A percentile compares a stretch with the other conserved stretches of the same genome.
Conservation (phyloP, 306 rosid species). For the Prosopis cineraria region DNA sequence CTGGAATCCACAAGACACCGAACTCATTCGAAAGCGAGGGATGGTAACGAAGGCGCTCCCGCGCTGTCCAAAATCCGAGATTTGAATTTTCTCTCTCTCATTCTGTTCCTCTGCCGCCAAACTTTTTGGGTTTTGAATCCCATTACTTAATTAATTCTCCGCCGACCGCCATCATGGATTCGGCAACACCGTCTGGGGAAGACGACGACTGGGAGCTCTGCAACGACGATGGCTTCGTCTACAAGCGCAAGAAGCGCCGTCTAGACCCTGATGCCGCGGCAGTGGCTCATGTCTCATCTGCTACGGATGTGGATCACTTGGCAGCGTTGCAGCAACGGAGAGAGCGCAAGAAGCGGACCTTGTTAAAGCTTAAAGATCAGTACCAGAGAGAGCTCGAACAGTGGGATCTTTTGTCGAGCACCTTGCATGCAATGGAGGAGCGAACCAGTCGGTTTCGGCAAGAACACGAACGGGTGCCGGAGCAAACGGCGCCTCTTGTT, state of each 20-base stretch:
- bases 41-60: not conserved
- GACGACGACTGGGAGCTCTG: constrained; percentile 68
- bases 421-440: constrained; percentile 54
- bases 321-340: constrained; percentile 42
- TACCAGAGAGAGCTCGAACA: constrained; percentile 60
- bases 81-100: not conserved
- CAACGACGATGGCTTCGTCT: constrained; percentile 80
- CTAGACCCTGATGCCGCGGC: constrained; percentile 31
- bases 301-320: constrained; percentile 27
- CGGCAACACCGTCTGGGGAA: constrained; percentile 24
- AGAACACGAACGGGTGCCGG: constrained; percentile 19
- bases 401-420: constrained; percentile 65
- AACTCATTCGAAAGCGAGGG: not conserved
- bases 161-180: constrained; percentile 40
- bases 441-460: constrained; percentile 35
- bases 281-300: not conserved
- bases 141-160: constrained; percentile 7
- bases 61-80: not conserved
- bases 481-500: constrained; percentile 38
- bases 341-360: constrained; percentile 58
- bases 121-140: not conserved
- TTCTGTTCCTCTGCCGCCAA: not conserved
- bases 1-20: not conserved
- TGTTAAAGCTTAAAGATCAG: constrained; percentile 54
- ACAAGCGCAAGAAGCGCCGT: constrained; percentile 64